Conservation (phyloP, 768 basidiomycete species). For the Psilocybe subaeruginosa region DNA sequence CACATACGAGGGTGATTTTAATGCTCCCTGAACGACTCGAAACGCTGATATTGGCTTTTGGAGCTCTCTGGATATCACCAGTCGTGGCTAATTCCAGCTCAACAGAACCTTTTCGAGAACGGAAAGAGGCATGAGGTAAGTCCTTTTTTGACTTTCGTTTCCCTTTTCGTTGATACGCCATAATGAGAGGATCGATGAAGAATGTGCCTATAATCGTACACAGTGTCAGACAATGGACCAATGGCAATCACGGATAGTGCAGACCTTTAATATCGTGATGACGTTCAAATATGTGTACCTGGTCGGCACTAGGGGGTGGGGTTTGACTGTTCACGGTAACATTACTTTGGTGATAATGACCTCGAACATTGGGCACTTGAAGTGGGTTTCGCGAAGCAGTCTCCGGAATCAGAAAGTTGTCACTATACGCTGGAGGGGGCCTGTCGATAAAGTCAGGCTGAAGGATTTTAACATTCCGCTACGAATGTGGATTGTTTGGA, state of each 20-base stretch:
- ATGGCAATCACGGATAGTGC: neutral
- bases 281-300: conserved; percentile 33
- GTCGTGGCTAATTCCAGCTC: conserved; percentile 40
- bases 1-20: conserved; percentile 40
- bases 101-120: conserved; percentile 42
- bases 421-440: conserved; percentile 31
- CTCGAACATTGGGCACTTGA: neutral
- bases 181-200: conserved; percentile 40
- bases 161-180: conserved; percentile 27
- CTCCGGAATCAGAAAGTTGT: neutral
- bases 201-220: conserved; percentile 36
- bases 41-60: conserved; percentile 41
- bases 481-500: neutral
- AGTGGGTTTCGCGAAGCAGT: neutral
- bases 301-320: conserved; percentile 28
- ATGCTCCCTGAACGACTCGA: conserved; percentile 39
- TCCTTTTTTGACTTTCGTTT: conserved; percentile 30
- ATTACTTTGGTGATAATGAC: neutral
- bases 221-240: neutral
- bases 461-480: neutral
- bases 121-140: conserved; percentile 43
- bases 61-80: conserved; percentile 30
- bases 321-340: neutral
- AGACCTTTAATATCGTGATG: conserved; percentile 35
- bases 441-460: conserved; percentile 13